Evolutionary conservation across 169 alveolate species (phyloP), one percentile per base, ranked within the genome.

Genomic region (Pseudocohnilembus persalinus): DNA sequence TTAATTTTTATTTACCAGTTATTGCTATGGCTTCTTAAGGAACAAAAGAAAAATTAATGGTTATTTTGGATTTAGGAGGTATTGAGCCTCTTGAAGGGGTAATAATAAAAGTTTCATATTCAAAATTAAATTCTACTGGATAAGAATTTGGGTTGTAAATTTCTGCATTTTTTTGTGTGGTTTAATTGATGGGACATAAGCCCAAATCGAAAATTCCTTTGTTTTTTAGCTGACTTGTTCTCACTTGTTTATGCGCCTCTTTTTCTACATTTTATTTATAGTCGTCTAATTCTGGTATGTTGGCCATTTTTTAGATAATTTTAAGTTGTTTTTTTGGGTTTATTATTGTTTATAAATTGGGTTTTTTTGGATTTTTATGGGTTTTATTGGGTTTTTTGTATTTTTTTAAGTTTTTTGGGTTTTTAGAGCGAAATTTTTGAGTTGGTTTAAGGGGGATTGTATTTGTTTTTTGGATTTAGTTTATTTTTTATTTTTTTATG

Each of bases 1-100:
- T 49, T 49, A 4, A 20, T 20, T 11, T 49, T 49, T 11, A 49
- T 49, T 49, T 49, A 49, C 93, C 88, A 33, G 86, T 76, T 27
- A 91, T 49, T 29, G 88, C 92, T 27, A 83, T 84, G 75, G 92
- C 90, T 81, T 91, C 92, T 26, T 68, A 81, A 6, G 94, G 94
- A 0, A 72, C 20, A 77, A 78, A 91, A 68, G 84, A 29, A 25
- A 91, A 32, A 29, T 65, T 80, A 6, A 91, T 31, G 15, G 87
- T 90, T 68, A 88, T 68, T 74, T 85, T 88, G n/a, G 82, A 64
- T 76, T 74, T 31, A 73, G 65, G 27, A 32, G 75, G 80, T 28
- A 82, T 29, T 82, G 77, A 77, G 77, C 93, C 93, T 64, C 34
- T 25, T 27, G 29, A n/a, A 0, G 93, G 93, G 65, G 79, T 34